Conservation (phyloP, 805 yeast genomes). For the Teunomyces pallodes region DNA sequence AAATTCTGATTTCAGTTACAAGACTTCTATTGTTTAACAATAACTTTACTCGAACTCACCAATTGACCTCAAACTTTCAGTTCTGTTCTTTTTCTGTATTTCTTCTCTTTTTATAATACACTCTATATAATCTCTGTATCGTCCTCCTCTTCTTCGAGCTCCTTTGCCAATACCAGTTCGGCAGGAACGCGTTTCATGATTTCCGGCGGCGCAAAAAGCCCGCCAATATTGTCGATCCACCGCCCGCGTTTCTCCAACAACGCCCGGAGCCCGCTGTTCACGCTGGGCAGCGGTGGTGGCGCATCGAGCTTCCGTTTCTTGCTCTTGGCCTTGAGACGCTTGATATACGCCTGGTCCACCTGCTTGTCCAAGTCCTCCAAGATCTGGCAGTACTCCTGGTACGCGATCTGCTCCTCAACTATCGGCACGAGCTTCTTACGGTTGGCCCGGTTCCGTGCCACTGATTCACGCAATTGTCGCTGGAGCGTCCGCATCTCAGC, state of each 20-base stretch:
- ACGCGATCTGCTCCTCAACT: constrained; percentile 85
- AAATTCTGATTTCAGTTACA: too few species aligned
- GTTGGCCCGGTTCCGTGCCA: constrained; percentile 61
- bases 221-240: constrained; percentile 90
- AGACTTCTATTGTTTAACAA: too few species aligned
- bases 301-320: constrained; percentile 54
- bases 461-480: constrained; percentile 57
- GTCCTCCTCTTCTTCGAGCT: constrained; percentile 31
- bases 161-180: constrained; percentile 51
- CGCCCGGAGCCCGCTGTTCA: constrained; percentile 74
- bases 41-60: too few species aligned
- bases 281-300: constrained; percentile 60
- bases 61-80: too few species aligned
- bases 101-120: background rate
- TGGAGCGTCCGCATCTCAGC: constrained; percentile 78
- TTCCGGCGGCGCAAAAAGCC: constrained; percentile 65
- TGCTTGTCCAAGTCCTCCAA: constrained; percentile 94
- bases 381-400: constrained; percentile 89
- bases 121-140: constrained; percentile 1
- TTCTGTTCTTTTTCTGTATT: background rate
- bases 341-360: constrained; percentile 88
- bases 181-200: constrained; percentile 75
- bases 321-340: constrained; percentile 73
- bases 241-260: constrained; percentile 79
- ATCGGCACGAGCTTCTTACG: constrained; percentile 66